Evolutionary conservation across 2,329 filamentous ascomycete species (phyloP).

Genomic region (Claviceps arundinis): DNA sequence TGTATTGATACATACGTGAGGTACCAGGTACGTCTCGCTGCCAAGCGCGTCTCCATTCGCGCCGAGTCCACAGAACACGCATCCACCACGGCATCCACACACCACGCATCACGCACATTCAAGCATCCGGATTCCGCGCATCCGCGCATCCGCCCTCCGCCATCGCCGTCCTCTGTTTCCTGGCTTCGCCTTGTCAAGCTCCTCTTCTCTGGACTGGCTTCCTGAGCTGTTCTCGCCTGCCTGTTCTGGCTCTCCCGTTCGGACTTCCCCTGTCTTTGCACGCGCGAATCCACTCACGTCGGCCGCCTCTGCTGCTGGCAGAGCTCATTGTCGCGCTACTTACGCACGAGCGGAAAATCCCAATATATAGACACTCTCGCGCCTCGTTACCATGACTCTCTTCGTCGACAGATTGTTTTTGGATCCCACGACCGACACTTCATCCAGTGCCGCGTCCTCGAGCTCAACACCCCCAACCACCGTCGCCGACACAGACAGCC

Average conservation of each 20-base stretch:
- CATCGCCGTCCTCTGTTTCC: not conserved
- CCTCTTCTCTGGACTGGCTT: not conserved
- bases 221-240: not conserved
- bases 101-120: not conserved
- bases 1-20: not conserved
- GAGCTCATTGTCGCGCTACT: slow-evolving; percentile 3
- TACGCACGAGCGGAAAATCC: not conserved
- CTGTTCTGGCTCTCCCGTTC: not conserved
- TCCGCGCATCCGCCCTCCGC: not conserved
- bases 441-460: slow-evolving; percentile 40
- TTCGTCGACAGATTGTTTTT: slow-evolving; percentile 21
- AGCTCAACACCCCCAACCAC: slow-evolving; percentile 56
- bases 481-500: slow-evolving; percentile 47
- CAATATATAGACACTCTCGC: not conserved
- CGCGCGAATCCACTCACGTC: not conserved
- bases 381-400: slow-evolving; percentile 16
- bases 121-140: not conserved
- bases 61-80: no score
- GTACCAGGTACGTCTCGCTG: not conserved
- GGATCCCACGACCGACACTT: slow-evolving; percentile 23
- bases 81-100: not conserved
- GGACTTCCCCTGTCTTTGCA: not conserved
- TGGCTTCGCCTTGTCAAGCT: not conserved
- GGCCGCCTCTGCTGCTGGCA: slow-evolving; percentile 6
- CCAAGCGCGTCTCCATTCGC: not conserved